These are phyloP conservation scores for Umbelopsis vinacea DNA, from an alignment of 192 early-diverging fungal species.

Conservation along the genomic window DNA sequence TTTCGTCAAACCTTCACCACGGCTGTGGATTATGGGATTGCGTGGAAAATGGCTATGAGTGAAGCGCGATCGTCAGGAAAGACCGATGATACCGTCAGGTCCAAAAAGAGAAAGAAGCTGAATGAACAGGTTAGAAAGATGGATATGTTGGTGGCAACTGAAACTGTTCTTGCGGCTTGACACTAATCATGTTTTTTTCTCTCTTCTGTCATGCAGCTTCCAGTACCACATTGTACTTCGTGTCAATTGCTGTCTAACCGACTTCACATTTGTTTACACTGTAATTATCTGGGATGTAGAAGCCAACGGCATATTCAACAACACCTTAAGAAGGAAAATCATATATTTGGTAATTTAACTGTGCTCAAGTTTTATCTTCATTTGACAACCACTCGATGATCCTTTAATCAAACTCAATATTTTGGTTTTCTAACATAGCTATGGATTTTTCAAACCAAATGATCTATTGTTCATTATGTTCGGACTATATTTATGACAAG, in stretches of 20 bases:
- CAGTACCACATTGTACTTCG: constrained; percentile 57
- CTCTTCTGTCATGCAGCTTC: constrained; percentile 40
- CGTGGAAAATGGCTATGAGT: not conserved
- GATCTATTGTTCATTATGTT: constrained; percentile 77
- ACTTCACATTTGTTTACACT: constrained; percentile 85
- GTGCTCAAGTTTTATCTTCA: not conserved
- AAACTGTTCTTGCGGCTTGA: no score
- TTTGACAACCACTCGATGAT: not conserved
- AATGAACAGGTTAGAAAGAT: not conserved
- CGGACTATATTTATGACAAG: constrained; percentile 85
- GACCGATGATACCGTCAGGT: not conserved
- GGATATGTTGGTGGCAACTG: not conserved
- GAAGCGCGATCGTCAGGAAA: not conserved
- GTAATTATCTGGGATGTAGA: constrained; percentile 83
- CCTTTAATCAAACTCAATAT: constrained; percentile 11
- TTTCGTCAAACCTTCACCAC: not conserved
- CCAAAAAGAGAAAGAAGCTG: constrained; percentile 8
- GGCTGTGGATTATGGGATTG: not conserved
- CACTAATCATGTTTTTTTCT: not conserved
- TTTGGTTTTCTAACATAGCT: constrained; percentile 51
- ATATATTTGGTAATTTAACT: constrained; percentile 54
- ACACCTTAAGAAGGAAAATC: constrained; percentile 54
- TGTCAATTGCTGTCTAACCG: constrained; percentile 63
- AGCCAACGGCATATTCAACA: constrained; percentile 56
- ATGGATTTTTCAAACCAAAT: constrained; percentile 73